phyloP scores from a whole-genome alignment of 768 basidiomycete species.

The Stropharia rugosoannulata region DNA sequence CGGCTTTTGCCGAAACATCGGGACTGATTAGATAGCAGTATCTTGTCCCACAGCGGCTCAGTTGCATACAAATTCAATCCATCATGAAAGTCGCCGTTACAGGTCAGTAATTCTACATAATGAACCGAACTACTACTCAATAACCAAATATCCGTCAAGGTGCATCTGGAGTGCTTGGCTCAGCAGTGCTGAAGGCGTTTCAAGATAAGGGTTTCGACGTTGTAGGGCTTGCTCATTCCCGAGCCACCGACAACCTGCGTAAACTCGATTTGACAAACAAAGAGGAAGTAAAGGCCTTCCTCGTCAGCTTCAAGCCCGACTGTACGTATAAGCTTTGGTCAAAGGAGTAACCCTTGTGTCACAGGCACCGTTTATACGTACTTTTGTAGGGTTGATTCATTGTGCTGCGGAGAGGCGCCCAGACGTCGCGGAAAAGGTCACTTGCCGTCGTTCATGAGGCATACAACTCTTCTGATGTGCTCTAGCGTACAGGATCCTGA shows the following conservation, averaged over 20 bases:
- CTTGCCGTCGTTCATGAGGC: constrained; percentile 11
- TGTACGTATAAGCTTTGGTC: constrained; percentile 40
- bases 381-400: constrained; percentile 75
- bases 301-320: constrained; percentile 60
- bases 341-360: not conserved
- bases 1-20: constrained; percentile 1
- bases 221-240: constrained; percentile 72
- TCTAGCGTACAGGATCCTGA: constrained; percentile 57
- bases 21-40: constrained; percentile 3
- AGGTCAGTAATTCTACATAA: constrained; percentile 30
- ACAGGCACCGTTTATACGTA: not conserved
- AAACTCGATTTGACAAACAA: constrained; percentile 70
- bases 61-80: not conserved
- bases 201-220: constrained; percentile 40
- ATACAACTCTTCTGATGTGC: not conserved
- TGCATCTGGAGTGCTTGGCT: constrained; percentile 89
- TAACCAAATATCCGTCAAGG: constrained; percentile 42
- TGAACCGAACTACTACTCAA: not conserved
- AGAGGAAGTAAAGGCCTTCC: constrained; percentile 50
- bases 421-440: constrained; percentile 87
- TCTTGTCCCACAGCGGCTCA: not conserved
- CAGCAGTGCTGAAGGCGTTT: constrained; percentile 74
- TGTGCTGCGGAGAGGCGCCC: constrained; percentile 94
- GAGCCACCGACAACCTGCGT: constrained; percentile 48
- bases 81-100: constrained; percentile 56